Conservation (phyloP, 352 stramenopile species). For the Phytophthora aleatoria region DNA sequence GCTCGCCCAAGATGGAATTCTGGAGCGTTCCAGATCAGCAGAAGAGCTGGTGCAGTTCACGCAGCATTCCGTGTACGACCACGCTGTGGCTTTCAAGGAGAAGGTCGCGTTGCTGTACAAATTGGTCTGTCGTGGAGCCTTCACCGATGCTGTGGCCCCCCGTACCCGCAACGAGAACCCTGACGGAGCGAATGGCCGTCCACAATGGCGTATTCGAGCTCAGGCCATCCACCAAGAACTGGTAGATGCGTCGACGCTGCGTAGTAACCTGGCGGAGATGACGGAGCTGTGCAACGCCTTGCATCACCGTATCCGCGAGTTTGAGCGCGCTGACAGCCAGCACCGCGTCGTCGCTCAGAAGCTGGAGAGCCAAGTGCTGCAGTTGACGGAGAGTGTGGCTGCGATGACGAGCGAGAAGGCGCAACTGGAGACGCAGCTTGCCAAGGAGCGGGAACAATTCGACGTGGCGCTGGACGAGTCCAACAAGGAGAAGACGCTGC, state of each 20-base stretch:
- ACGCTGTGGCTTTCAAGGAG: slow-evolving; percentile 65
- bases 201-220: slow-evolving; percentile 77
- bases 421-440: slow-evolving; percentile 61
- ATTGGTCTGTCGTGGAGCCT: slow-evolving; percentile 72
- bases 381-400: slow-evolving; percentile 47
- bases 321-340: slow-evolving; percentile 77
- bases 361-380: slow-evolving; percentile 73
- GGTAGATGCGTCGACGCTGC: slow-evolving; percentile 61
- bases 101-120: slow-evolving; percentile 72
- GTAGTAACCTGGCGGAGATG: slow-evolving; percentile 63
- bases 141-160: slow-evolving; percentile 73
- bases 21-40: slow-evolving; percentile 16
- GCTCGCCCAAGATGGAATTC: slow-evolving; percentile 30
- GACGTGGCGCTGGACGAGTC: slow-evolving; percentile 73
- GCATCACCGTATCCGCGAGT: slow-evolving; percentile 71
- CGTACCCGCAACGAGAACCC: slow-evolving; percentile 33
- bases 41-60: slow-evolving; percentile 54
- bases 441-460: slow-evolving; percentile 78
- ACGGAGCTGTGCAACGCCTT: slow-evolving; percentile 70
- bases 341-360: slow-evolving; percentile 82
- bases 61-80: slow-evolving; percentile 47
- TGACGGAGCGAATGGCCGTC: slow-evolving; percentile 41
- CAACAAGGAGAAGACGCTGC: slow-evolving; percentile 79
- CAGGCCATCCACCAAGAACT: slow-evolving; percentile 76
- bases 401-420: slow-evolving; percentile 46